Base-by-base conservation (phyloP, 2,329 filamentous ascomycete genomes). In the Fusarium tanahbumbuense region DNA sequence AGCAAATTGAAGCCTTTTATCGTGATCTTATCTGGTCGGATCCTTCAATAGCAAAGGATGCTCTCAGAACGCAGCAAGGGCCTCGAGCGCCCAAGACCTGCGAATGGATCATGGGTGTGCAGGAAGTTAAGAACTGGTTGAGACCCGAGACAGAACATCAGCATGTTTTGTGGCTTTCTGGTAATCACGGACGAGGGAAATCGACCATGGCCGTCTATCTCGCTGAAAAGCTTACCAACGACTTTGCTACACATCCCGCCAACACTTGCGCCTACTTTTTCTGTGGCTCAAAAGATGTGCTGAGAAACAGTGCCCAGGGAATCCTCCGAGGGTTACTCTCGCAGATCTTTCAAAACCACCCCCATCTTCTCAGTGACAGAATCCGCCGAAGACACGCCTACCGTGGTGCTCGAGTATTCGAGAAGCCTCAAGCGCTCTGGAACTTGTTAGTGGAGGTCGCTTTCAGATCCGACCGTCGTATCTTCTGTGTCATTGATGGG, bases 201-300 rank as follows among this genome's bases (percentile, higher is more conserved):
- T 67, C 57, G 6, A 63, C 63, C 13, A 53, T 64, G 30, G 57
- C 49, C 34, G 40, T 67, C 25, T 67, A 58, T 45, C 58, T 67
- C 20, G 57, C 57, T 5, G 64, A 67, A 48, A 63, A 27, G 16
- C 57, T 67, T 18, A 67, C 63, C 22, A 53, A 48, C 12, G 32
- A 56, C 22, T 67, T 67, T n/a, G 45, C 63, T 28, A 32, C 50
- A 34, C 32, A 67, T 42, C 23, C 37, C 13, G 30, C 50, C 18
- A 67, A 67, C 13, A 68, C 63, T 18, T 67, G 63, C 42, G 57
- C 57, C 4, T 63, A 63, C 42, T 67, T 67, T 34, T 67, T 67
- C 37, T 67, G 64, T 23, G 57, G 56, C 50, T 18, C 57, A 8
- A 67, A n/a, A 28, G 63, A 67, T 12, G 44, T 48, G 18, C 20